Evolutionary conservation across 441 rosid genomes (phyloP).

Genomic region (Gossypium schwendimanii): DNA sequence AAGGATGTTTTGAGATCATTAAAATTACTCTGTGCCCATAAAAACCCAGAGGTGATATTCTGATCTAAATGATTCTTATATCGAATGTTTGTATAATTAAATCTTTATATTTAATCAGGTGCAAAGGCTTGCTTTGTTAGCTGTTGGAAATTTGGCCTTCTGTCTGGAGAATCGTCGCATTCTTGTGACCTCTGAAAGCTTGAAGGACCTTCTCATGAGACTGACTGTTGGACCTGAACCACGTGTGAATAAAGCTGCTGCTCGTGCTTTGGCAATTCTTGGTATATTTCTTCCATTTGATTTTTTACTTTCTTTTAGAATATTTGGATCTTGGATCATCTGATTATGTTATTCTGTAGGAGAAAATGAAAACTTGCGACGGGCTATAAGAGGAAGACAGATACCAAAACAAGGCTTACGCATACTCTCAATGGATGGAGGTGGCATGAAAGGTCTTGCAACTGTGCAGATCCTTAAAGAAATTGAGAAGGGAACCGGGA

Average conservation of each 20-base stretch:
- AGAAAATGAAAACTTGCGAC: conserved; percentile 87
- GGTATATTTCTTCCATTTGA: conserved; percentile 43
- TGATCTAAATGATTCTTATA: conserved; percentile 13
- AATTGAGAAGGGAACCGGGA: conserved; percentile 93
- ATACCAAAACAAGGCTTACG: conserved; percentile 88
- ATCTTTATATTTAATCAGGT: conserved; percentile 45
- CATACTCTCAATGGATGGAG: conserved; percentile 97
- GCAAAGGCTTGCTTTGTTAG: conserved; percentile 80
- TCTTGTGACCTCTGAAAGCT: conserved; percentile 89
- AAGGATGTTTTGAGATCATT: conserved; percentile 72
- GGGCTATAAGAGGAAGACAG: conserved; percentile 82
- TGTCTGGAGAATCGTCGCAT: conserved; percentile 84
- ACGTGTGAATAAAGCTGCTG: conserved; percentile 88
- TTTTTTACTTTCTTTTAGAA: conserved; percentile 9
- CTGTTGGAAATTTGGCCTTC: conserved; percentile 93
- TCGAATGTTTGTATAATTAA: conserved; percentile 17
- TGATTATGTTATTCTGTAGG: conserved; percentile 42
- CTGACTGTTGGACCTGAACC: conserved; percentile 73
- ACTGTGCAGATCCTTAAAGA: conserved; percentile 94
- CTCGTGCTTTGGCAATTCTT: conserved; percentile 95
- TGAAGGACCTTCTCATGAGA: conserved; percentile 77
- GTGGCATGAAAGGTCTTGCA: conserved; percentile 99
- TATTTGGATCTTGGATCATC: conserved; percentile 15
- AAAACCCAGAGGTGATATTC: conserved; percentile 64
- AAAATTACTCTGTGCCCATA: conserved; percentile 73